Evolutionary conservation across 495 filamentous ascomycete genomes (phyloP).

Genomic region (Aspergillus panamensis): DNA sequence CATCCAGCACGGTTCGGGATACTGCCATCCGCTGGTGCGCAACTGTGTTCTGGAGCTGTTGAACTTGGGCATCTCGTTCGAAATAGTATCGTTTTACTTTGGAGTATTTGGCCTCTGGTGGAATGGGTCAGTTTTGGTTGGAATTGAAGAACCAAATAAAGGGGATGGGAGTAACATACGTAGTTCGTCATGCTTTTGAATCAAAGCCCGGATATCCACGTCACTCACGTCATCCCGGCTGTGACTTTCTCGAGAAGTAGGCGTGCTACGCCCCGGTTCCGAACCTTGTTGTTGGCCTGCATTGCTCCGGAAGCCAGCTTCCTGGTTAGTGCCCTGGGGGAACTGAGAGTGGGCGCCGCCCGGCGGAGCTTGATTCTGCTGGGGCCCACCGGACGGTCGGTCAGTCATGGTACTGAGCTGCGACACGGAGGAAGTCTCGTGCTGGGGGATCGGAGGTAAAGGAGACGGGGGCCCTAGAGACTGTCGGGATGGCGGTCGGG

Average conservation of each 20-base stretch:
- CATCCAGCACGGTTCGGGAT: slow-evolving; percentile 91
- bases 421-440: slow-evolving; percentile 25
- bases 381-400: slow-evolving; percentile 33
- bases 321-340: slow-evolving; percentile 27
- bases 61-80: slow-evolving; percentile 88
- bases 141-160: not conserved
- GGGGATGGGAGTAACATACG: slow-evolving; percentile 45
- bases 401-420: slow-evolving; percentile 23
- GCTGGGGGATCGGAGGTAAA: slow-evolving; percentile 19
- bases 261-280: slow-evolving; percentile 58
- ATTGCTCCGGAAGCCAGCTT: slow-evolving; percentile 21
- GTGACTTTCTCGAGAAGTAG: slow-evolving; percentile 45
- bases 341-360: slow-evolving; percentile 20
- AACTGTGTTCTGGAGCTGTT: slow-evolving; percentile 92
- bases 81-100: slow-evolving; percentile 98
- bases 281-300: slow-evolving; percentile 11
- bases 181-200: slow-evolving; percentile 58
- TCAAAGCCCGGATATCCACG: slow-evolving; percentile 42
- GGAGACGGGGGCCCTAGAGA: slow-evolving; percentile 45
- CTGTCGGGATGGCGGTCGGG: slow-evolving; percentile 59
- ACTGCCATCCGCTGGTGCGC: slow-evolving; percentile 93
- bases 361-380: slow-evolving; percentile 20
- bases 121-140: slow-evolving; percentile 16
- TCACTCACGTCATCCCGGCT: slow-evolving; percentile 53
- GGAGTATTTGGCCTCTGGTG: slow-evolving; percentile 84